phyloP scores from a whole-genome alignment of 2,329 filamentous ascomycete species.

The Bipolaris zeicola region DNA sequence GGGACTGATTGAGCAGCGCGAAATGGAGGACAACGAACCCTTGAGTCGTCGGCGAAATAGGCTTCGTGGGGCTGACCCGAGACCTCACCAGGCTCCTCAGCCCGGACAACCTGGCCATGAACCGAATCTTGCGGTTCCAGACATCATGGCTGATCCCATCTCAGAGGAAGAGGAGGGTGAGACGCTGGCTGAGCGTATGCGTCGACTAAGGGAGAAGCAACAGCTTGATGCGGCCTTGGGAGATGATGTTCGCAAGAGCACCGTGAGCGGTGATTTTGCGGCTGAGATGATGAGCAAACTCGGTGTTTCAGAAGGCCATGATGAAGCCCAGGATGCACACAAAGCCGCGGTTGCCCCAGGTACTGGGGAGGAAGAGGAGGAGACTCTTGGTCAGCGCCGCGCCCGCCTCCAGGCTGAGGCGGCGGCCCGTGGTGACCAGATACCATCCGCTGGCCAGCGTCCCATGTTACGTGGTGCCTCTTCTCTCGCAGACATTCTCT shows the following conservation, averaged over 20 bases:
- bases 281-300: slow-evolving; percentile 66
- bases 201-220: slow-evolving; percentile 66
- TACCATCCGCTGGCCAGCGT: slow-evolving; percentile 30
- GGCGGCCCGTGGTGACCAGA: slow-evolving; percentile 52
- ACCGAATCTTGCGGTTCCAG: slow-evolving; percentile 33
- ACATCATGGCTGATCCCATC: slow-evolving; percentile 35
- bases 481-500: slow-evolving; percentile 67
- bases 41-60: slow-evolving; percentile 77
- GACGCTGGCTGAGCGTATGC: slow-evolving; percentile 69
- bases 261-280: slow-evolving; percentile 70
- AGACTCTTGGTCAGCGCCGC: slow-evolving; percentile 79
- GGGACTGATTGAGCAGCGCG: slow-evolving; percentile 78
- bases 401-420: slow-evolving; percentile 75
- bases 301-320: slow-evolving; percentile 31
- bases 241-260: slow-evolving; percentile 50
- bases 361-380: slow-evolving; percentile 62
- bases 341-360: slow-evolving; percentile 24
- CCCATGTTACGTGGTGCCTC: slow-evolving; percentile 52
- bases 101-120: slow-evolving; percentile 31
- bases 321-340: slow-evolving; percentile 19
- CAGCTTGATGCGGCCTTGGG: slow-evolving; percentile 53
- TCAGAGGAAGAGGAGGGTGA: slow-evolving; percentile 59
- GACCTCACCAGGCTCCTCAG: slow-evolving; percentile 25
- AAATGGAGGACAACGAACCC: slow-evolving; percentile 91
- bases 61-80: slow-evolving; percentile 64